A percentile compares a stretch with the other conserved stretches of the same genome.
These are phyloP conservation scores for Acidomyces sp. DNA, from an alignment of 495 filamentous ascomycete genomes.

Conservation along the genomic window DNA sequence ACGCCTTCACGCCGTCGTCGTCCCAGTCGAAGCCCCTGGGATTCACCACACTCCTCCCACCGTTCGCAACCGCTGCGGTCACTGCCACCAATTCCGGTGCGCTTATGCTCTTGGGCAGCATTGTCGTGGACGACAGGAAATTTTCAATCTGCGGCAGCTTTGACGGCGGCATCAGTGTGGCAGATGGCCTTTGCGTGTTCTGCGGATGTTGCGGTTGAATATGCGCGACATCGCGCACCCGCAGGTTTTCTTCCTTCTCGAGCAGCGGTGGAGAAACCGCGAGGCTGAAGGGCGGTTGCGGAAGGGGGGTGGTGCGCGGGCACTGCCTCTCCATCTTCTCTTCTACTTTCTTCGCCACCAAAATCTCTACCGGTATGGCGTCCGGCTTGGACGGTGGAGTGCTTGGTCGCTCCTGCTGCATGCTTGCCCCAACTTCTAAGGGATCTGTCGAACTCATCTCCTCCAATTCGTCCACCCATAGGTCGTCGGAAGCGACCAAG, in stretches of 20 bases:
- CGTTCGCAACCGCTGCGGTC: no score
- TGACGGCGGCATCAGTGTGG: no score
- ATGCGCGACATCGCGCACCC: constrained; percentile 13
- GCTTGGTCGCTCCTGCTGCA: constrained; percentile 7
- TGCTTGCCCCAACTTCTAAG: no score
- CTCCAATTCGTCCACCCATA: constrained; percentile 1
- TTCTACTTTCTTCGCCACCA: constrained; percentile 12
- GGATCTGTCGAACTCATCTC: constrained; percentile 2
- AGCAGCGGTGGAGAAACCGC: constrained; percentile 11
- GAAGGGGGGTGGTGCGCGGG: no score
- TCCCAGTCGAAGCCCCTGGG: constrained; percentile 12
- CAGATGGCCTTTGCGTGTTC: no score
- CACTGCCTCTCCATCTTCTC: no score
- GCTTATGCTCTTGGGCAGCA: constrained; percentile 4
- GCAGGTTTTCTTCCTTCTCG: constrained; percentile 9
- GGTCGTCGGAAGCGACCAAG: constrained; percentile 2
- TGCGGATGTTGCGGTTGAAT: constrained; percentile 2
- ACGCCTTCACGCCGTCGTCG: constrained; percentile 12
- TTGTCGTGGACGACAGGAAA: background rate
- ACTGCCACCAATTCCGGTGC: no score
- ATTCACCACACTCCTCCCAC: no score
- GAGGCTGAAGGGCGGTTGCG: no score
- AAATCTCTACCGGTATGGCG: constrained; percentile 7
- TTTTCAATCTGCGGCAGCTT: no score
- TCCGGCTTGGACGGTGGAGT: constrained; percentile 11